phyloP scores from a whole-genome alignment of 1,139 yeast genomes.

The Yamadazyma spencermartinsiae region DNA sequence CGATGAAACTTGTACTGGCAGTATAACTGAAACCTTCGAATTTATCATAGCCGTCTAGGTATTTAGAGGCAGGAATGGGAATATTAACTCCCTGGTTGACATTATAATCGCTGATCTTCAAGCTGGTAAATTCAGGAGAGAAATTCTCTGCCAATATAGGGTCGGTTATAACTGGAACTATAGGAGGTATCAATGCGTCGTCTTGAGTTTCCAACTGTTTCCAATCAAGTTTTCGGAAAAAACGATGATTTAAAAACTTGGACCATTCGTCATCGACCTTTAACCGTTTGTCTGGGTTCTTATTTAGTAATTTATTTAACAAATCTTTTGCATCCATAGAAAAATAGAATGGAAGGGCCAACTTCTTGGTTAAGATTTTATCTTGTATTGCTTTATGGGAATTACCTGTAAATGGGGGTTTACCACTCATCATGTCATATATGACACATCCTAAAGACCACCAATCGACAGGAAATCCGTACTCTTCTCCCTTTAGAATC shows the following conservation, averaged over 20 bases:
- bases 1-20: constrained; percentile 29
- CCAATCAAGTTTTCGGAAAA: constrained; percentile 36
- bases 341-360: constrained; percentile 73
- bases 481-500: constrained; percentile 31
- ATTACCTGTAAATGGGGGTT: constrained; percentile 90
- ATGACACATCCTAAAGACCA: constrained; percentile 47
- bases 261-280: constrained; percentile 57
- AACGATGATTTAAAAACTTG: constrained; percentile 26
- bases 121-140: constrained; percentile 28
- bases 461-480: constrained; percentile 37
- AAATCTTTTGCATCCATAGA: constrained; percentile 82
- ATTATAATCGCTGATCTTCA: constrained; percentile 26
- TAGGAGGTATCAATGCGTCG: constrained; percentile 25
- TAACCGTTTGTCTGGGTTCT: constrained; percentile 71
- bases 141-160: constrained; percentile 38
- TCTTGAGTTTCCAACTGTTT: constrained; percentile 23
- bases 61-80: constrained; percentile 6
- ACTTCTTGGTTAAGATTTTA: constrained; percentile 70
- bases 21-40: constrained; percentile 33
- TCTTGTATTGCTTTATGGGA: constrained; percentile 77
- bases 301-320: constrained; percentile 65
- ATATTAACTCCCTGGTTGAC: constrained; percentile 15
- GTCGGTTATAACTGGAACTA: constrained; percentile 34
- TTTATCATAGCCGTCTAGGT: constrained; percentile 7
- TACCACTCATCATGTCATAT: constrained; percentile 87